Conservation (phyloP, 116 monocot genomes). For the Phalaenopsis hybrid region DNA sequence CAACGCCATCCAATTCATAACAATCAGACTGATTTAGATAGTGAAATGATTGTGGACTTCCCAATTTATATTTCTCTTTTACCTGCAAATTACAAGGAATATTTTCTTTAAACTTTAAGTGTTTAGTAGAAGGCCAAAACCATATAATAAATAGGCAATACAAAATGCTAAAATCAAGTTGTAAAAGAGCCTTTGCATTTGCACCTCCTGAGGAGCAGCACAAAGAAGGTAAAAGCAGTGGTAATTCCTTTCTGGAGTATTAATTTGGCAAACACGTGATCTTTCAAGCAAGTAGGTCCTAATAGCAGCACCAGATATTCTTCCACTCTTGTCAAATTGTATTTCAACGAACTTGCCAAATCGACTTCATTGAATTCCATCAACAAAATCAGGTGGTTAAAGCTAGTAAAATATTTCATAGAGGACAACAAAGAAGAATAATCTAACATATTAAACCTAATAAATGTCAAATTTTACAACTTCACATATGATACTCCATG, state of each 20-base stretch:
- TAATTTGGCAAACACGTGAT: slow-evolving; percentile 50
- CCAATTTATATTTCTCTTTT: slow-evolving; percentile 34
- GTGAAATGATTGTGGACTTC: slow-evolving; percentile 37
- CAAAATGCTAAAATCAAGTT: not conserved
- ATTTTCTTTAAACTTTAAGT: not conserved
- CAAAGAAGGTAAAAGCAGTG: slow-evolving; percentile 53
- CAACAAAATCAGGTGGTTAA: not conserved
- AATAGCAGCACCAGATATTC: slow-evolving; percentile 51
- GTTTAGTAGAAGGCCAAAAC: not conserved
- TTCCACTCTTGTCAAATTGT: slow-evolving; percentile 44
- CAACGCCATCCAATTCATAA: slow-evolving; percentile 39
- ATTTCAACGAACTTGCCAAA: slow-evolving; percentile 57
- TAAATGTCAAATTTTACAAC: slow-evolving; percentile 1
- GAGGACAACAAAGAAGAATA: not conserved
- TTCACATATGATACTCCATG: slow-evolving; percentile 1
- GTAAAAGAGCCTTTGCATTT: not conserved
- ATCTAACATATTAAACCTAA: not conserved
- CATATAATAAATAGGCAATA: not conserved
- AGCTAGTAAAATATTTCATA: not conserved
- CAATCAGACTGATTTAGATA: slow-evolving; percentile 66
- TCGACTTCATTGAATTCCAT: slow-evolving; percentile 23
- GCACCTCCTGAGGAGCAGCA: slow-evolving; percentile 39
- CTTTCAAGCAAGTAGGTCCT: slow-evolving; percentile 46
- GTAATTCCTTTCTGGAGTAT: slow-evolving; percentile 42
- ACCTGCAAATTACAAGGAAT: slow-evolving; percentile 19